Percentiles rank a stretch among this genome's conserved stretches.
These are phyloP conservation scores for Entomortierella beljakovae DNA, from an alignment of 192 early-diverging fungal genomes.

Conservation along the genomic window DNA sequence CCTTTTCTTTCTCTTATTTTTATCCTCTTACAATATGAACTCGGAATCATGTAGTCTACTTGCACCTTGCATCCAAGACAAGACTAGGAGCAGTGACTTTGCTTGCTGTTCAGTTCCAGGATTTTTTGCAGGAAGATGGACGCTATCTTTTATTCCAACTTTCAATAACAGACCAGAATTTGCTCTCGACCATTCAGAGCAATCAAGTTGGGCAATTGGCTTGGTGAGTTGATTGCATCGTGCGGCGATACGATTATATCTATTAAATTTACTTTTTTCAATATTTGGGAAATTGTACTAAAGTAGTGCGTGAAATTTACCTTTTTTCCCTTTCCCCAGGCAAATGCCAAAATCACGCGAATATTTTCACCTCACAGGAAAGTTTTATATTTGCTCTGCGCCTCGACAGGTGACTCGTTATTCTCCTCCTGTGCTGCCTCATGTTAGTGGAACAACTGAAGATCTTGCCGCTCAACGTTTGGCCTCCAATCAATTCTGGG, in stretches of 20 bases:
- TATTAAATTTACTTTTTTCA: no score
- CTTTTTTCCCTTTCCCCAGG: slow-evolving; percentile 52
- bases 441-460: slow-evolving; percentile 23
- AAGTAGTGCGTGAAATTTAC: no score
- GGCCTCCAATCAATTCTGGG: slow-evolving; percentile 72
- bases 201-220: slow-evolving; percentile 71
- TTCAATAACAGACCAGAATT: slow-evolving; percentile 74
- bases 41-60: slow-evolving; percentile 45
- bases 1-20: background rate
- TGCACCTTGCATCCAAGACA: slow-evolving; percentile 51
- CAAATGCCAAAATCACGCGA: slow-evolving; percentile 78
- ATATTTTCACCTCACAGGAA: slow-evolving; percentile 73
- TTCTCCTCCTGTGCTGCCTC: slow-evolving; percentile 64
- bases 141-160: slow-evolving; percentile 71
- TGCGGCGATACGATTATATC: no score
- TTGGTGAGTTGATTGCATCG: slow-evolving; percentile 76
- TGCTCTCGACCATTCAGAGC: slow-evolving; percentile 77
- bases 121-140: slow-evolving; percentile 72
- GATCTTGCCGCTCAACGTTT: slow-evolving; percentile 29
- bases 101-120: slow-evolving; percentile 72
- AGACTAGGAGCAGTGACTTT: slow-evolving; percentile 63
- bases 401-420: slow-evolving; percentile 74
- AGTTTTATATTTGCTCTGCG: slow-evolving; percentile 78
- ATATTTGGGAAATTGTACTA: no score
- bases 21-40: background rate